Evolutionary conservation across 2,329 filamentous ascomycete species (phyloP), one percentile per base, ranked within the genome.

Genomic region (Clarireedia homoeocarpa): DNA sequence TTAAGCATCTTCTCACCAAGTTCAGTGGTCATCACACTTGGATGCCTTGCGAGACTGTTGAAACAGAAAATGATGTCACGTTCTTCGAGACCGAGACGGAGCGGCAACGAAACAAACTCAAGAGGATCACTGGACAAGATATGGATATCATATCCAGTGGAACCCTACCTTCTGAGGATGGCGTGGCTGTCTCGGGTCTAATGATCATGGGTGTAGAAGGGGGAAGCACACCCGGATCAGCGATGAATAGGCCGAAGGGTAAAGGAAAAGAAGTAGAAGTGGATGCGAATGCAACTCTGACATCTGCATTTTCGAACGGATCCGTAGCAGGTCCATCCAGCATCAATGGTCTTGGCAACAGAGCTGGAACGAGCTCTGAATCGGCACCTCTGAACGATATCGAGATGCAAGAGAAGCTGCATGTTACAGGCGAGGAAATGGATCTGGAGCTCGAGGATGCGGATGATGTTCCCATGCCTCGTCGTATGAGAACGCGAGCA

Each of bases 21-120:
- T 77, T 94, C 7, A 83, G 86, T 49, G 89, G 89, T 34, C 89
- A 95, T 68, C 81, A 84, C 60, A 83, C 81, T 14, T 86, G 83
- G 83, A 77, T 79, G 46, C 82, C 82, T 6, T 84, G 82, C 65
- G 76, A 77, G 48, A 72, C 75, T 61, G 79, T 85, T 71, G 71
- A 83, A 39, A 77, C 77, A 0, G 72, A 77, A 5, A 74, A 80
- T 62, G 82, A 86, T 63, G 71, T 76, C 53, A 74, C 79, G 38
- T 68, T 84, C 2, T 86, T 70, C 50, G 59, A 65, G 15, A 65
- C 70, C 51, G 65, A 66, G 26, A 56, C 59, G n/a, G 62, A 65
- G n/a, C 57, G 59, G 23, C 48, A 51, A n/a, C 61, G 62, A 34
- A 59, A 44, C 24, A 56, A 61, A 27, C 56, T 57, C 44, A 68